Evolutionary conservation across 192 early-diverging fungal species (phyloP).

Genomic region (Coemansia sp.): DNA sequence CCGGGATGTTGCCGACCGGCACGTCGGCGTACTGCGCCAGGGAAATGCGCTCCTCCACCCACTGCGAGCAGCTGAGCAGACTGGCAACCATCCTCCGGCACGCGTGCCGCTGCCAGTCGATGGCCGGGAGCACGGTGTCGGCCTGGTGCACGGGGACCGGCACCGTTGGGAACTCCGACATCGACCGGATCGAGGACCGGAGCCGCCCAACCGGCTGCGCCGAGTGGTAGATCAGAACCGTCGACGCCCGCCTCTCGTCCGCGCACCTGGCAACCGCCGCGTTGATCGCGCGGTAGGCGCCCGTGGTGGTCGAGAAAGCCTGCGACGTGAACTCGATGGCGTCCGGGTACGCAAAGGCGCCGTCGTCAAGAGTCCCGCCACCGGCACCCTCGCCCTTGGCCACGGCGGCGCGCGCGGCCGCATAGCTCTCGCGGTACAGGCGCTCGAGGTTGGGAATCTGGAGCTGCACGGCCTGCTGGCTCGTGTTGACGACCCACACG

Average conservation of each 20-base stretch:
- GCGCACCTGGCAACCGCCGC: slow-evolving; percentile 63
- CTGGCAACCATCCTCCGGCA: slow-evolving; percentile 73
- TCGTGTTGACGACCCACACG: slow-evolving; percentile 78
- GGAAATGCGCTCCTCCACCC: slow-evolving; percentile 71
- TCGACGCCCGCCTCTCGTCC: slow-evolving; percentile 63
- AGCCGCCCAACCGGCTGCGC: slow-evolving; percentile 57
- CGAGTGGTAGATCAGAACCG: slow-evolving; percentile 76
- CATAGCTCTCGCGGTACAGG: slow-evolving; percentile 63
- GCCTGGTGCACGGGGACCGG: slow-evolving; percentile 68
- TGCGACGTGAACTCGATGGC: slow-evolving; percentile 32
- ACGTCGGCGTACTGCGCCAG: slow-evolving; percentile 81
- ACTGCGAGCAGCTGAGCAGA: slow-evolving; percentile 73
- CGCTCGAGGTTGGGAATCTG: slow-evolving; percentile 73
- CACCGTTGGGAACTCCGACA: slow-evolving; percentile 74
- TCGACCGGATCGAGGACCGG: slow-evolving; percentile 49
- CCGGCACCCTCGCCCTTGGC: background rate
- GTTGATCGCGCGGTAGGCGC: slow-evolving; percentile 57
- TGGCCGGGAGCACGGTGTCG: slow-evolving; percentile 71
- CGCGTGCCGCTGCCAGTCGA: slow-evolving; percentile 83
- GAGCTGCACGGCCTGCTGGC: slow-evolving; percentile 51
- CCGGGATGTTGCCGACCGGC: slow-evolving; percentile 86
- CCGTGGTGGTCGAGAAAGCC: slow-evolving; percentile 24
- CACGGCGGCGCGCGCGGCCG: slow-evolving; percentile 18
- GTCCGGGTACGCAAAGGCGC: slow-evolving; percentile 48
- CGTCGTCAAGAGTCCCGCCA: slow-evolving; percentile 18